phyloP scores from a whole-genome alignment of 148 eudicot genomes.

The Agrostemma githago region DNA sequence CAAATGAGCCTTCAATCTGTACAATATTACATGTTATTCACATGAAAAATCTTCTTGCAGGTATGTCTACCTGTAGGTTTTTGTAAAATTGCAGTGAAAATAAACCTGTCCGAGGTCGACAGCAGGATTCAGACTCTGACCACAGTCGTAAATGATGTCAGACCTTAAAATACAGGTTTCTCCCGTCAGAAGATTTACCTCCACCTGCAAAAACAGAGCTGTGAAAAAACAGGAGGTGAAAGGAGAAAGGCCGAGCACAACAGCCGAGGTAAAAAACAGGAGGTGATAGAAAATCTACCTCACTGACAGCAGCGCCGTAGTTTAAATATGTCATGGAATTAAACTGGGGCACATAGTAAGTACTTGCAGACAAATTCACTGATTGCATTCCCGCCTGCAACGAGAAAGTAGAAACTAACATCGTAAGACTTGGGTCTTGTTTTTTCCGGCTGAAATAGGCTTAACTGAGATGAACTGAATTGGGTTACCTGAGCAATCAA shows the following conservation, averaged over 20 bases:
- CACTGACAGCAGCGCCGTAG: conserved; percentile 92
- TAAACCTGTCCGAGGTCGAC: conserved; percentile 93
- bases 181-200: conserved; percentile 78
- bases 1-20: conserved; percentile 92
- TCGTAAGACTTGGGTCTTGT: not conserved
- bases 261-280: not conserved
- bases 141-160: conserved; percentile 90
- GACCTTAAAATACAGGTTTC: conserved; percentile 67
- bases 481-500: conserved; percentile 53
- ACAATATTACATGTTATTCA: not conserved
- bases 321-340: conserved; percentile 58
- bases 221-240: not conserved
- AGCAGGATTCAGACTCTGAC: conserved; percentile 94
- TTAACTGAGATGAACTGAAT: no score
- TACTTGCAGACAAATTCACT: conserved; percentile 61
- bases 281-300: conserved; percentile 37
- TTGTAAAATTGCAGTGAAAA: conserved; percentile 5
- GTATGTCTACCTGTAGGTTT: no score
- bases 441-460: no score
- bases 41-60: not conserved
- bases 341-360: conserved; percentile 52
- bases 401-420: conserved; percentile 12
- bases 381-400: conserved; percentile 57
- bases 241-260: not conserved
- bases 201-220: conserved; percentile 51